Percentiles rank a stretch among this genome's conserved stretches.
phyloP scores from a whole-genome alignment of 345 rosid genomes.

The Linum tenue region DNA sequence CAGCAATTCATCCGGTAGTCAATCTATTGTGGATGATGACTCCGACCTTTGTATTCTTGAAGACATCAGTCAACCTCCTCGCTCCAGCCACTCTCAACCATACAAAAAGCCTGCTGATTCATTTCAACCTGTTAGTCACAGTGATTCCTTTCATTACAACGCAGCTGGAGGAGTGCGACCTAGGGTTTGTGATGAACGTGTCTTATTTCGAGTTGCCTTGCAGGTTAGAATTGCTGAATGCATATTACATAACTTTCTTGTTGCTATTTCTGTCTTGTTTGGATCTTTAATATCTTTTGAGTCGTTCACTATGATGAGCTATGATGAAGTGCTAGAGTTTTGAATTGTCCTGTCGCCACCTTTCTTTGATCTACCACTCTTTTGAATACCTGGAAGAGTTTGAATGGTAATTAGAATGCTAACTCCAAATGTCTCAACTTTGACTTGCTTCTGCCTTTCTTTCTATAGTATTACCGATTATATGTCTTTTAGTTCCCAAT shows the following conservation, averaged over 20 bases:
- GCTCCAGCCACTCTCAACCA: conserved; percentile 24
- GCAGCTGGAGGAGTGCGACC: conserved; percentile 32
- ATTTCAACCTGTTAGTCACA: conserved; percentile 18
- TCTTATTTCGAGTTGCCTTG: conserved; percentile 57
- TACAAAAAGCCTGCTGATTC: conserved; percentile 19
- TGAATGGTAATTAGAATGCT: too few relatives aligned
- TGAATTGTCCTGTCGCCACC: too few relatives aligned
- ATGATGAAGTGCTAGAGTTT: too few relatives aligned
- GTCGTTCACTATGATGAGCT: too few relatives aligned
- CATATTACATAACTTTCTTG: too few relatives aligned
- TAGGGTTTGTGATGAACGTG: conserved; percentile 43
- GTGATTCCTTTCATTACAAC: conserved; percentile 24
- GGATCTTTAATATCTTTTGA: too few relatives aligned
- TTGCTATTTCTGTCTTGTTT: too few relatives aligned
- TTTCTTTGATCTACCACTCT: too few relatives aligned
- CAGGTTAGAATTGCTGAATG: conserved; percentile 41
- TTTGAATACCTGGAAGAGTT: too few relatives aligned
- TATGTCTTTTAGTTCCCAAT: neutral
- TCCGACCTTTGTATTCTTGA: conserved; percentile 73
- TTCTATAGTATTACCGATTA: neutral
- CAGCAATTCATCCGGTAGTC: conserved; percentile 49
- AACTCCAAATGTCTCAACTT: too few relatives aligned
- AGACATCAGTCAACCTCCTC: conserved; percentile 52
- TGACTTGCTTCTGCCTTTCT: too few relatives aligned
- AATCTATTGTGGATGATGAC: conserved; percentile 55